phyloP scores from a whole-genome alignment of 257 asterid species.

The Solanum dulcamara region DNA sequence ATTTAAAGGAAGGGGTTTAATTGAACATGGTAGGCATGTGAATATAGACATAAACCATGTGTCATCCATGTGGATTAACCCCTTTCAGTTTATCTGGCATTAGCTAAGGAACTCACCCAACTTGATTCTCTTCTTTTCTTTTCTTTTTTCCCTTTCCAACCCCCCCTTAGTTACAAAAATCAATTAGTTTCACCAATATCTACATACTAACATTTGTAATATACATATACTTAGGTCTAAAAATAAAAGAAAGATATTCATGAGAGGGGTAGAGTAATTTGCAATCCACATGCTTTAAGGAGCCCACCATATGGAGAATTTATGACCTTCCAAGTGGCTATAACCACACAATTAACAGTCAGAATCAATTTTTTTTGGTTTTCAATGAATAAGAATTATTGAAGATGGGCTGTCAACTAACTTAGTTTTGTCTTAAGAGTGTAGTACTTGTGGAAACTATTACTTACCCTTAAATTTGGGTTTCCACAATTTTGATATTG shows the following conservation, averaged over 20 bases:
- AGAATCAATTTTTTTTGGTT: conserved; percentile 8
- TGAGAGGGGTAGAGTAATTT: conserved; percentile 7
- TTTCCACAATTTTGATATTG: neutral
- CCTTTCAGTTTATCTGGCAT: conserved; percentile 25
- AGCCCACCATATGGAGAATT: conserved; percentile 18
- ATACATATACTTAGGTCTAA: neutral
- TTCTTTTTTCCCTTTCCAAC: neutral
- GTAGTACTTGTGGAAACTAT: neutral
- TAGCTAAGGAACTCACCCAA: conserved; percentile 21
- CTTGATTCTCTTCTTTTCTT: conserved; percentile 2
- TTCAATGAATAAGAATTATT: conserved; percentile 19
- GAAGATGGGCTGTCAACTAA: conserved; percentile 21
- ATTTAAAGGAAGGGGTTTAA: conserved; percentile 17
- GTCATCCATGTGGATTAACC: conserved; percentile 28
- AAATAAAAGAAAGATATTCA: neutral
- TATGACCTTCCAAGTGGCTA: conserved; percentile 19
- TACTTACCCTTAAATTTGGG: neutral
- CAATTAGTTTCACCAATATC: neutral
- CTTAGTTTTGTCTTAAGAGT: neutral
- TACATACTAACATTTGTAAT: neutral
- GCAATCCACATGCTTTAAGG: conserved; percentile 13
- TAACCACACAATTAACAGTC: conserved; percentile 25
- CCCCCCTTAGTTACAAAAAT: neutral
- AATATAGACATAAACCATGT: conserved; percentile 35
- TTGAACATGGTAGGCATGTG: conserved; percentile 72